These are phyloP conservation scores for Periconia digitata DNA, from an alignment of 2,329 filamentous ascomycete species.

Conservation along the genomic window DNA sequence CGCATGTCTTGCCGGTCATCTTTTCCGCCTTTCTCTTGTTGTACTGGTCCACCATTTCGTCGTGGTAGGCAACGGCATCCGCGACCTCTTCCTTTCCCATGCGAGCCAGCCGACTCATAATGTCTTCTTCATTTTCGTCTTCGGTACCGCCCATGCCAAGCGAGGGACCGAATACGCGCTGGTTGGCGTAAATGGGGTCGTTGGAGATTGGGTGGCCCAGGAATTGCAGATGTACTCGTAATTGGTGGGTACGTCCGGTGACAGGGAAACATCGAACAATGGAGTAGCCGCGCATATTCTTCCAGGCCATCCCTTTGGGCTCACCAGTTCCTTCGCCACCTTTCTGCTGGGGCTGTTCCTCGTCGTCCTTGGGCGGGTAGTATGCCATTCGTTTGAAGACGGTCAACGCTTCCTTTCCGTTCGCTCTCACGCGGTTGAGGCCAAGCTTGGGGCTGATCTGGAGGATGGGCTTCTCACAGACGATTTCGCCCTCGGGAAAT, in stretches of 20 bases:
- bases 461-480: slow-evolving; percentile 92
- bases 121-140: slow-evolving; percentile 79
- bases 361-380: slow-evolving; percentile 63
- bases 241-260: slow-evolving; percentile 91
- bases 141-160: slow-evolving; percentile 70
- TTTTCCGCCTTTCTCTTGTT: slow-evolving; percentile 90
- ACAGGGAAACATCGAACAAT: slow-evolving; percentile 92
- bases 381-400: slow-evolving; percentile 94
- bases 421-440: slow-evolving; percentile 89
- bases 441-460: slow-evolving; percentile 94
- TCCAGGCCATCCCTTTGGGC: slow-evolving; percentile 50
- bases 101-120: slow-evolving; percentile 78
- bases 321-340: slow-evolving; percentile 12
- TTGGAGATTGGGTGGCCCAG: slow-evolving; percentile 94
- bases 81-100: slow-evolving; percentile 96
- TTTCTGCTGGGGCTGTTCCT: slow-evolving; percentile 16
- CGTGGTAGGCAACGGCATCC: slow-evolving; percentile 88
- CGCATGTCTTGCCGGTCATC: slow-evolving; percentile 82
- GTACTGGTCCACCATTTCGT: slow-evolving; percentile 89
- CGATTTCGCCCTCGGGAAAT: slow-evolving; percentile 87
- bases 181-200: slow-evolving; percentile 96
- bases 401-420: slow-evolving; percentile 84
- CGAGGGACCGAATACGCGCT: slow-evolving; percentile 81
- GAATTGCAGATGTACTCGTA: slow-evolving; percentile 92
- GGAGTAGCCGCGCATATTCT: slow-evolving; percentile 73